Base-by-base conservation (phyloP, 805 yeast genomes). In the Kockiozyma suomiensis region DNA sequence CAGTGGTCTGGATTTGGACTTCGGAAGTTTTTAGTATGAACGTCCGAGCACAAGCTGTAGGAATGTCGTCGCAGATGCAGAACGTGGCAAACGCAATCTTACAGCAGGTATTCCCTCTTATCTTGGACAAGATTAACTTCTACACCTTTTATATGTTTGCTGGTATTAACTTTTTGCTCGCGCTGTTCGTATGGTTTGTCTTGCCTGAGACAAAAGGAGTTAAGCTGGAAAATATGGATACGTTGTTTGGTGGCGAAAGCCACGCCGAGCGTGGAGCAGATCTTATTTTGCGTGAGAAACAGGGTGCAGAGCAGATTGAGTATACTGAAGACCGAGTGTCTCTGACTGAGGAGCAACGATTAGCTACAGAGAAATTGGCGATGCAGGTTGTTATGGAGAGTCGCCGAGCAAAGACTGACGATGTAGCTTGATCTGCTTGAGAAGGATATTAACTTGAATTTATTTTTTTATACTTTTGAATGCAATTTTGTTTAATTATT, bases 201-300 rank as follows among this genome's bases (percentile, higher is more conserved):
- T 62, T 66, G 61, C 70, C 64, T 48, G 70, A 68, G 50, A 89
- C 96, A 0, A 85, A 83, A 68, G 96, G 96, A 0, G 76, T 89
- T 54, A 82, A 85, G 69, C 79, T 89, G 70, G 96, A 89, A 74
- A 91, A 90, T 67, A 85, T 89, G 53, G 91, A 90, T 70, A 85
- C 83, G 52, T 88, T 89, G 76, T 89, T 53, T 15, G 62, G 56
- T 6, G 56, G 56, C 2, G 56, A 42, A 30, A 52, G 41, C 21
- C 56, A 52, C 30, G 49, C 56, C 8, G 21, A 52, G 21, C 48
- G 26, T 26, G 56, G 56, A 23, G 56, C 38, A 2, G 41, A 26
- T 41, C 15, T 42, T 17, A 28, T 52, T n/a, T 35, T 41, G 41
- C 41, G 41, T 7, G 56, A 52, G 49, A 52, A 52, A 33, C 42